Evolutionary conservation across 768 basidiomycete species (phyloP).

Genomic region (Lactifluus volemus): DNA sequence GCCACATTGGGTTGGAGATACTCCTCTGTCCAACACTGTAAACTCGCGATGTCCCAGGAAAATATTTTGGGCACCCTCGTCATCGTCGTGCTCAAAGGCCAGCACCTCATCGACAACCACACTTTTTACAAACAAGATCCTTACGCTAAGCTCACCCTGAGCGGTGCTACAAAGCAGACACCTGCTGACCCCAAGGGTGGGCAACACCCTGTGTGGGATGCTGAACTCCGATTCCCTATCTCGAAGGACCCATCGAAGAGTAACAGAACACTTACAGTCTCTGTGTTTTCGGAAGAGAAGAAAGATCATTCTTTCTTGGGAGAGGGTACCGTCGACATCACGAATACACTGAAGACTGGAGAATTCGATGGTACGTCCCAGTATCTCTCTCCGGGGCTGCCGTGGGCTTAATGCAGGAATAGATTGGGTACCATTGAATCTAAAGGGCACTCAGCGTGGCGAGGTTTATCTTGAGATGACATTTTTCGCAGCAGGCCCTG

Average conservation of each 20-base stretch:
- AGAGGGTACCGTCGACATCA: constrained; percentile 63
- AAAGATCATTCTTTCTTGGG: constrained; percentile 70
- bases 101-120: constrained; percentile 73
- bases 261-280: constrained; percentile 55
- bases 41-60: constrained; percentile 12
- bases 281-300: constrained; percentile 75
- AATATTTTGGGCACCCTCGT: constrained; percentile 64
- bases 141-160: constrained; percentile 57
- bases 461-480: constrained; percentile 93
- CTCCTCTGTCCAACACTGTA: background rate
- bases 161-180: constrained; percentile 58
- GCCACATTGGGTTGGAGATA: background rate
- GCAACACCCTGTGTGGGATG: constrained; percentile 91
- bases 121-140: constrained; percentile 90
- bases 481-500: constrained; percentile 67
- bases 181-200: constrained; percentile 76
- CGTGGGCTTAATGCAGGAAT: background rate
- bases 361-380: constrained; percentile 78
- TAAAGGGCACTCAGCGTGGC: constrained; percentile 60
- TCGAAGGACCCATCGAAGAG: constrained; percentile 46
- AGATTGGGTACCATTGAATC: constrained; percentile 64
- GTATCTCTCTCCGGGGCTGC: background rate
- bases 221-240: constrained; percentile 73
- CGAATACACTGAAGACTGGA: constrained; percentile 71
- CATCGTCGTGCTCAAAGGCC: constrained; percentile 78